phyloP scores from a whole-genome alignment of 2,329 filamentous ascomycete species.

The Microdochium bolleyi region DNA sequence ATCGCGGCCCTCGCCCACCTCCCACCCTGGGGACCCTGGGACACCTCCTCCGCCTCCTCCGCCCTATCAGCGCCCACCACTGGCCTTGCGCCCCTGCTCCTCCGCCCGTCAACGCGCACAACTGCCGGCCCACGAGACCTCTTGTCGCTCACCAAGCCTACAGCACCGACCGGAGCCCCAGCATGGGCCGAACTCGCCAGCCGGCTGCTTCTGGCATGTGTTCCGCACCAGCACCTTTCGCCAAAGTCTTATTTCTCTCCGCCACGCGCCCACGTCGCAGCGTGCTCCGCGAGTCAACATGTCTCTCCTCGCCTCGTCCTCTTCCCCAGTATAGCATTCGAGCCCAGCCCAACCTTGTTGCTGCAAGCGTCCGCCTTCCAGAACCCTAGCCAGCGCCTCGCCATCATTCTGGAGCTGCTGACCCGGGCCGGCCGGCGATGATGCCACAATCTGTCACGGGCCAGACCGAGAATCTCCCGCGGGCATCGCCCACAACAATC shows the following conservation, averaged over 20 bases:
- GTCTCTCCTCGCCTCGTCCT: no score
- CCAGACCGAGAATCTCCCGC: no score
- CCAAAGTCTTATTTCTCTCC: not conserved
- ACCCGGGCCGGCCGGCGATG: not conserved
- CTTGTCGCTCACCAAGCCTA: not conserved
- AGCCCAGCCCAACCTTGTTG: not conserved
- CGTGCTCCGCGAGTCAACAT: not conserved
- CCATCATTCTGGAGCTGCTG: not conserved
- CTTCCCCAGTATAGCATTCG: not conserved
- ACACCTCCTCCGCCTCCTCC: not conserved
- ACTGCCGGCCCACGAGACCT: not conserved
- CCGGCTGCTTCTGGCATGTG: not conserved
- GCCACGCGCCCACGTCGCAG: not conserved
- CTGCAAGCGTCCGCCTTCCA: not conserved
- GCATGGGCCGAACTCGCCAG: not conserved
- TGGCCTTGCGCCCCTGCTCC: not conserved
- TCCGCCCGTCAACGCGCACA: not conserved
- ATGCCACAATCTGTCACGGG: no score
- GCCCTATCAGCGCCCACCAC: not conserved
- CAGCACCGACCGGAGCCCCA: not conserved
- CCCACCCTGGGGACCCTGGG: not conserved
- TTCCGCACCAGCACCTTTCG: not conserved
- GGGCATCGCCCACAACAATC: no score
- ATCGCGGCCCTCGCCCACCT: not conserved
- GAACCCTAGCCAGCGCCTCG: not conserved